Percentiles rank a stretch among this genome's conserved stretches.
Evolutionary conservation across 495 filamentous ascomycete species (phyloP).

Genomic region (Penicillium crystallinum): DNA sequence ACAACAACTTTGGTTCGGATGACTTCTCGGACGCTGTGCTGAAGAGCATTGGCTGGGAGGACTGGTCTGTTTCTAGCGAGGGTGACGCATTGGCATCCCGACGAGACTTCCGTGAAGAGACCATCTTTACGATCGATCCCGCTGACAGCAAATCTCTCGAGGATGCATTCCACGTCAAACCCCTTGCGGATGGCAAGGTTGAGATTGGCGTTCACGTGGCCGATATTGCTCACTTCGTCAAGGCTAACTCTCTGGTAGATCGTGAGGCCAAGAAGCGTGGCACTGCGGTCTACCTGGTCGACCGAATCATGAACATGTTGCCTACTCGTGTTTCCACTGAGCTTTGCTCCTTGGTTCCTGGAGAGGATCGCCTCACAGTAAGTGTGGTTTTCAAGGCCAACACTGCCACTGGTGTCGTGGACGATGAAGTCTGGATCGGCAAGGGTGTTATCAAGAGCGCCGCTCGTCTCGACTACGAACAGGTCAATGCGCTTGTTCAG

Average conservation of each 20-base stretch:
- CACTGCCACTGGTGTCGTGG: conserved; percentile 65
- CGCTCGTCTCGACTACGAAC: conserved; percentile 74
- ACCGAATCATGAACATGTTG: conserved; percentile 85
- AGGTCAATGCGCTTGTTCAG: conserved; percentile 74
- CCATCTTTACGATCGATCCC: conserved; percentile 86
- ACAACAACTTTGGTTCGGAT: conserved; percentile 97
- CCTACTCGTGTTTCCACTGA: conserved; percentile 79
- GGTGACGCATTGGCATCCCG: conserved; percentile 72
- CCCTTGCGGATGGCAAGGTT: conserved; percentile 71
- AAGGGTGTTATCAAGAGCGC: conserved; percentile 89
- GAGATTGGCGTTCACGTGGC: conserved; percentile 95
- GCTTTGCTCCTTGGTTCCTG: conserved; percentile 79
- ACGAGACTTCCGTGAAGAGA: conserved; percentile 86
- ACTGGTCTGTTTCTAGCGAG: conserved; percentile 83
- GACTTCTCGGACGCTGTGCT: conserved; percentile 96
- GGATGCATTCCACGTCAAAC: conserved; percentile 87
- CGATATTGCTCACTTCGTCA: conserved; percentile 95
- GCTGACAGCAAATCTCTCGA: conserved; percentile 79
- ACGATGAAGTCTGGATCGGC: conserved; percentile 84
- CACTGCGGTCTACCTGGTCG: conserved; percentile 89
- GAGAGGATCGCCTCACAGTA: conserved; percentile 82
- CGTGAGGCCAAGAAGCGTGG: conserved; percentile 97
- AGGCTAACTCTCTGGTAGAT: conserved; percentile 91
- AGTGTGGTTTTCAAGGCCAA: conserved; percentile 90
- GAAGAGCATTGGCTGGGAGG: conserved; percentile 84